phyloP scores from a whole-genome alignment of 2,329 filamentous ascomycete species.

The Torrubiellomyces zombiae region DNA sequence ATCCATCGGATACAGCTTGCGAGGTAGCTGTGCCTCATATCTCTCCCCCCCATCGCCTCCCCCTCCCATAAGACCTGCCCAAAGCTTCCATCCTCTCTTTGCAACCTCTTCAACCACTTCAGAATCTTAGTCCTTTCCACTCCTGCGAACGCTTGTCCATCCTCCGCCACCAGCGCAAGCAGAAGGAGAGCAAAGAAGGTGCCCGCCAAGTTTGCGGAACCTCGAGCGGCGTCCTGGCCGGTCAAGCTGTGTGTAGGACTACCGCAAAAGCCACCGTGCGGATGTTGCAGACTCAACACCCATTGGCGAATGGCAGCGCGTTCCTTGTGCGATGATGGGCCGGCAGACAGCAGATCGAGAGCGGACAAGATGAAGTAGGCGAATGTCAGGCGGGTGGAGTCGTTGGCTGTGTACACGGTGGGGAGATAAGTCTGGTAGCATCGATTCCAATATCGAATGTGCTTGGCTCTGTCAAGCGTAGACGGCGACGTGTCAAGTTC shows the following conservation, averaged over 20 bases:
- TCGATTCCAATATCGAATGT: slow-evolving; percentile 85
- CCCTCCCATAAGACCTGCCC: slow-evolving; percentile 56
- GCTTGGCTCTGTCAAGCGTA: slow-evolving; percentile 48
- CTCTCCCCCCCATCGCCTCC: slow-evolving; percentile 56
- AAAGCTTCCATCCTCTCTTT: slow-evolving; percentile 77
- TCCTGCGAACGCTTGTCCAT: slow-evolving; percentile 33
- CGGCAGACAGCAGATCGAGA: slow-evolving; percentile 59
- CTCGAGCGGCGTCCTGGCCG: slow-evolving; percentile 26
- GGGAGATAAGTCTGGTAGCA: slow-evolving; percentile 73
- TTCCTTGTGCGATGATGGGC: slow-evolving; percentile 31
- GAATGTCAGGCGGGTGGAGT: slow-evolving; percentile 79
- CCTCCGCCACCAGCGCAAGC: slow-evolving; percentile 36
- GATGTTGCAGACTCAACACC: slow-evolving; percentile 77
- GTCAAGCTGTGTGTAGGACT: slow-evolving; percentile 47
- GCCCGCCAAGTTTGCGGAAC: slow-evolving; percentile 58
- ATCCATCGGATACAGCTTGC: slow-evolving; percentile 72
- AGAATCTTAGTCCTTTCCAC: slow-evolving; percentile 54
- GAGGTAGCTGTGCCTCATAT: slow-evolving; percentile 79
- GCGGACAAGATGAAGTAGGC: slow-evolving; percentile 81
- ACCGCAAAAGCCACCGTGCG: slow-evolving; percentile 74
- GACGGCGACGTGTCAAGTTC: too few relatives aligned
- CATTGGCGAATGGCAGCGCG: slow-evolving; percentile 42
- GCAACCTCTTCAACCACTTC: slow-evolving; percentile 57
- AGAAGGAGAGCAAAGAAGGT: slow-evolving; percentile 77
- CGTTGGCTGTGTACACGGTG: slow-evolving; percentile 67